Base-by-base conservation (phyloP, 169 alveolate species). In the Plasmodium fragile region DNA sequence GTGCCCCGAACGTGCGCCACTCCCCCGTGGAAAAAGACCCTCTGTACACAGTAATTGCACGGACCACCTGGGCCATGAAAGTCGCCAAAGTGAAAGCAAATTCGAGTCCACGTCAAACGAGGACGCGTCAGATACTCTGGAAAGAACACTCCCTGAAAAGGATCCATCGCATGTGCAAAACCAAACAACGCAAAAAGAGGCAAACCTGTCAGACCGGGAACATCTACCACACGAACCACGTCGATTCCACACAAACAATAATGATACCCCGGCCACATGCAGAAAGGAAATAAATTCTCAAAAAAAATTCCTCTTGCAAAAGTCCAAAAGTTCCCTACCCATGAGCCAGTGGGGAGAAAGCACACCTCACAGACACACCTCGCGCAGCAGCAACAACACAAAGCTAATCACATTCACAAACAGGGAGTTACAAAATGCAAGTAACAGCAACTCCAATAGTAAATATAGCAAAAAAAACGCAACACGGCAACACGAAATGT, bases 401-500 rank as follows among this genome's bases (percentile, higher is more conserved):
- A 85, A 55, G 43, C 25, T 72, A 1, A 85, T 3, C 59, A 69
- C 75, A 34, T 85, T 85, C 43, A 7, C 72, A 73, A 30, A 25
- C 70, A 53, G 30, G 36, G 89, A 78, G 45, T 34, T 77, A 41
- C 80, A n/a, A n/a, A 55, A 65, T 77, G 43, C 25, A 22, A 77
- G 53, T 59, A 78, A 41, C 34, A 77, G 39, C 32, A 11, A 59
- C 16, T 59, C 71, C 8, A 77, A 78, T 10, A 39, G 52, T 43
- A 87, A 87, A 39, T 36, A 55, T 59, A 59, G 71, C 16, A 75
- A 41, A 28, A 59, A 30, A 28, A 87, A 30, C 8, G 3, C n/a
- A 30, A 16, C 43, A 71, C 73, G 49, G 65, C 89, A 75, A 25
- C 73, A 87, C 45, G 90, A 87, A 77, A 87, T 87, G 16, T 53